Conservation (phyloP, 106 monocot species). For the Gastrodia elata region DNA sequence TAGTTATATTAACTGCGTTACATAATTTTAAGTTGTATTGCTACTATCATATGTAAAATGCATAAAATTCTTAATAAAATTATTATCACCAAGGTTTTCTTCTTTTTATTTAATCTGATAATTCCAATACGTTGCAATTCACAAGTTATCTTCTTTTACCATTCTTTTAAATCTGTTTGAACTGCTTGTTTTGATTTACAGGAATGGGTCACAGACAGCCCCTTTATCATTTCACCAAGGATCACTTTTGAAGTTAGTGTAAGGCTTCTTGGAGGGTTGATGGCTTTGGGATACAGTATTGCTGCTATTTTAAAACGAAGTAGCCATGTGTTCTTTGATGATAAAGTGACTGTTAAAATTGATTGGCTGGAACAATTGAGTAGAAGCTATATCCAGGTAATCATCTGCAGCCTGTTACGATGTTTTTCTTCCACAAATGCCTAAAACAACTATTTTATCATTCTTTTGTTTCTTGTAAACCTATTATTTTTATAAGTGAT, state of each 20-base stretch:
- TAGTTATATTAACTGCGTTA: background rate
- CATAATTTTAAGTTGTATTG: background rate
- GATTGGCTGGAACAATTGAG: slow-evolving; percentile 93
- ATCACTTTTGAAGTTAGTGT: slow-evolving; percentile 98
- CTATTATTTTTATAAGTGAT: background rate
- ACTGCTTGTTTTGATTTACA: slow-evolving; percentile 18
- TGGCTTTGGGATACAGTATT: slow-evolving; percentile 94
- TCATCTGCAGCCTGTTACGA: background rate
- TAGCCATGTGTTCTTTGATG: slow-evolving; percentile 83
- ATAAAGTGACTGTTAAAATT: slow-evolving; percentile 74
- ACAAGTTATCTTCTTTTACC: background rate
- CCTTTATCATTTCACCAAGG: slow-evolving; percentile 95
- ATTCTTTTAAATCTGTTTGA: background rate
- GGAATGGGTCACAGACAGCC: slow-evolving; percentile 96
- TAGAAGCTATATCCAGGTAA: slow-evolving; percentile 82
- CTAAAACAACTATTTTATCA: background rate
- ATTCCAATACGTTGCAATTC: background rate
- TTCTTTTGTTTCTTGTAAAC: background rate
- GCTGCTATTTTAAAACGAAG: slow-evolving; percentile 89
- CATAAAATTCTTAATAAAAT: background rate
- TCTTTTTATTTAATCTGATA: background rate
- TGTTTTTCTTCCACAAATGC: background rate
- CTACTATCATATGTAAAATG: background rate
- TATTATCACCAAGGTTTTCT: background rate
- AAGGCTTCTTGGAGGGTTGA: slow-evolving; percentile 94